These are phyloP conservation scores for Chara braunii DNA, from an alignment of 139 green algal species.

Conservation along the genomic window DNA sequence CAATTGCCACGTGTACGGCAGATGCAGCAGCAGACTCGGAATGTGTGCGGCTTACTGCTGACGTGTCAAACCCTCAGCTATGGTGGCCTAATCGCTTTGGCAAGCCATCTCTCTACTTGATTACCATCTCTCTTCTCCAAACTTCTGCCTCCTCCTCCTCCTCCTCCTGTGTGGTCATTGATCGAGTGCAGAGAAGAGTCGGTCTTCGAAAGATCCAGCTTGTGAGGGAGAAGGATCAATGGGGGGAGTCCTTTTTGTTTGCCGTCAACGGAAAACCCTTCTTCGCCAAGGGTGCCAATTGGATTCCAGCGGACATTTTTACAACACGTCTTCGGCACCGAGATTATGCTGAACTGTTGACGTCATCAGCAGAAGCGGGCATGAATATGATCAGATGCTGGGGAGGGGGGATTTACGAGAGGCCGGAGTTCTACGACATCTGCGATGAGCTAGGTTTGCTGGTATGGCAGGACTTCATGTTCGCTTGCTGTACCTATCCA, in stretches of 20 bases:
- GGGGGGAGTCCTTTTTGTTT: background rate
- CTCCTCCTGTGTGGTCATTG: background rate
- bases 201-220: background rate
- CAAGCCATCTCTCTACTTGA: background rate
- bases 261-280: background rate
- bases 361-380: background rate
- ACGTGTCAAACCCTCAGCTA: background rate
- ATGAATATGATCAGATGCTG: slow-evolving; percentile 47
- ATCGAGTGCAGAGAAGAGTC: background rate
- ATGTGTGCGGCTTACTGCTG: background rate
- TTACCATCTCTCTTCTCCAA: background rate
- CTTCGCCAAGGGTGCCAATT: background rate
- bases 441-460: slow-evolving; percentile 43
- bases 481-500: background rate
- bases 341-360: too few species aligned
- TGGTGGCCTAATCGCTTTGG: background rate
- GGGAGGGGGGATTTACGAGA: slow-evolving; percentile 39
- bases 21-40: too few species aligned
- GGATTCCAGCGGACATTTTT: background rate
- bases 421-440: slow-evolving; percentile 38
- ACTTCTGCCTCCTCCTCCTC: background rate
- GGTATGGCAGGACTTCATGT: slow-evolving; percentile 42
- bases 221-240: background rate
- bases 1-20: too few species aligned
- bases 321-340: background rate